phyloP scores from a whole-genome alignment of 108 stramenopile genomes.

The Conticribra guillardii region DNA sequence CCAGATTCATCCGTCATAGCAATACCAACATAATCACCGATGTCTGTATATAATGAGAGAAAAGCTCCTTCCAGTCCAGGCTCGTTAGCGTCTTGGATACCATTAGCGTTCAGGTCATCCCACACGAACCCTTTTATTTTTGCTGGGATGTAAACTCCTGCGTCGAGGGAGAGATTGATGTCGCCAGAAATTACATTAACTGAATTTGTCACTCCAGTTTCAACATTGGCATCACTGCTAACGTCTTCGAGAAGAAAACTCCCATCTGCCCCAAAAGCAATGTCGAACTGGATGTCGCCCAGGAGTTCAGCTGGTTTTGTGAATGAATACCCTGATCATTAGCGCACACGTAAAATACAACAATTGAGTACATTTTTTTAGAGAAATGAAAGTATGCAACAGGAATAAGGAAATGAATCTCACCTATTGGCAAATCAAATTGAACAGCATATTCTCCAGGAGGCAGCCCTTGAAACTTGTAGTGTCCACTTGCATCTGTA shows the following conservation, averaged over 20 bases:
- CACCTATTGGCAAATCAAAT: slow-evolving; percentile 34
- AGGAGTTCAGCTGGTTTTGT: slow-evolving; percentile 33
- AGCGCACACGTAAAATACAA: slow-evolving; percentile 16
- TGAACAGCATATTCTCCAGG: slow-evolving; percentile 24
- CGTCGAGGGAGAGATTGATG: slow-evolving; percentile 37
- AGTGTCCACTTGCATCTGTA: slow-evolving; percentile 27
- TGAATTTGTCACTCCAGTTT: slow-evolving; percentile 24
- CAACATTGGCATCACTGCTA: slow-evolving; percentile 42
- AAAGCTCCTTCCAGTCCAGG: slow-evolving; percentile 31
- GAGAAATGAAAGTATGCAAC: slow-evolving; percentile 23
- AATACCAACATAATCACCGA: slow-evolving; percentile 26
- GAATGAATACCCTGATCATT: slow-evolving; percentile 12
- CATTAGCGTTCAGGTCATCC: slow-evolving; percentile 50
- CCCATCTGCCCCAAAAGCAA: slow-evolving; percentile 30
- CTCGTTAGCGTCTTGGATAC: slow-evolving; percentile 32
- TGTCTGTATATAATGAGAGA: slow-evolving; percentile 29
- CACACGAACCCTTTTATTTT: slow-evolving; percentile 43
- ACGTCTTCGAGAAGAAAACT: slow-evolving; percentile 41
- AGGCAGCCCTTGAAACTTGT: slow-evolving; percentile 5
- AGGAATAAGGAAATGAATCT: slow-evolving; percentile 20
- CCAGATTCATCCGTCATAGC: slow-evolving; percentile 24
- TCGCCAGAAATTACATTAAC: slow-evolving; percentile 24
- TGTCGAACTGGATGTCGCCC: slow-evolving; percentile 27
- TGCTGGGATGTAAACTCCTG: slow-evolving; percentile 48
- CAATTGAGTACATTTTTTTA: no score